These are phyloP conservation scores for Durusdinium trenchii DNA, from an alignment of 73 alveolate genomes.

Conservation along the genomic window DNA sequence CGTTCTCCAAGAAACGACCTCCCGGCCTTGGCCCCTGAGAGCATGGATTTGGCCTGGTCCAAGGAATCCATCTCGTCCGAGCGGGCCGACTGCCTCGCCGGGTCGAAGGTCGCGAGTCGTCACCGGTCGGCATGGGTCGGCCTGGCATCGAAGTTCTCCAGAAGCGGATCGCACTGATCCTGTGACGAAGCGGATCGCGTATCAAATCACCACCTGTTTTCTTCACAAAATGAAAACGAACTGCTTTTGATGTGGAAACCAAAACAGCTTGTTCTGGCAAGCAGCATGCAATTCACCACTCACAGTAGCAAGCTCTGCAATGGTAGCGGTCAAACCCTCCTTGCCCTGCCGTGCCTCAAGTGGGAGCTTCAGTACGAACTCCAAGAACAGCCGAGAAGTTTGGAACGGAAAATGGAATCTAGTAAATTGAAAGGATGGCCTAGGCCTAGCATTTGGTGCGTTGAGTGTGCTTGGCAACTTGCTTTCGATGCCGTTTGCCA, in stretches of 20 bases:
- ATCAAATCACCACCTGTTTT: background rate
- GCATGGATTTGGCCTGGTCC: slow-evolving; percentile 89
- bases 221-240: background rate
- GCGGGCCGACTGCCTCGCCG: slow-evolving; percentile 76
- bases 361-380: no score
- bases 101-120: background rate
- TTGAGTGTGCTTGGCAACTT: no score
- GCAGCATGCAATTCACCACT: slow-evolving; percentile 50
- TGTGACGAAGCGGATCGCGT: background rate
- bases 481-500: background rate
- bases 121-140: background rate
- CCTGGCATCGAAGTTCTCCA: slow-evolving; percentile 73
- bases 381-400: background rate
- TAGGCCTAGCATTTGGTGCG: no score
- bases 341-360: slow-evolving; percentile 73
- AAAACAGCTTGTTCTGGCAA: background rate
- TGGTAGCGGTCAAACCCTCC: slow-evolving; percentile 38
- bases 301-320: slow-evolving; percentile 31
- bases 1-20: no score
- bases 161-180: slow-evolving; percentile 67
- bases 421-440: background rate
- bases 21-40: slow-evolving; percentile 80
- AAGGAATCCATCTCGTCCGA: slow-evolving; percentile 74
- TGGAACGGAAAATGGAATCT: background rate
- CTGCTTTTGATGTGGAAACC: background rate